A percentile compares a stretch with the other conserved stretches of the same genome.
Conservation (phyloP, 805 yeast genomes). For the Wickerhamiella domercqiae region DNA sequence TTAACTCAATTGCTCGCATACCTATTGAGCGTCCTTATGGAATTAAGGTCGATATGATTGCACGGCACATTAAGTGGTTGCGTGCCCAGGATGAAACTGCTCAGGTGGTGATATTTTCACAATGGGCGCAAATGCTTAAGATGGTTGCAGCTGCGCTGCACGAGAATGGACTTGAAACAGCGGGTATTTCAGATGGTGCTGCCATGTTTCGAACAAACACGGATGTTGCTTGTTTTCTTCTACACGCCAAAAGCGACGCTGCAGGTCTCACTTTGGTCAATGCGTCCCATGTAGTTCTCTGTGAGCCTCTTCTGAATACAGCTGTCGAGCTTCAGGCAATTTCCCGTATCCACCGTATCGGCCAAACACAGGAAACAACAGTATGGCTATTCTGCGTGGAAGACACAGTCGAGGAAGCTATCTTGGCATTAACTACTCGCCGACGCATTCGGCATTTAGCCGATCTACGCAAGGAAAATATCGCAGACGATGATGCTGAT, state of each 20-base stretch:
- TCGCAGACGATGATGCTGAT: constrained; percentile 8
- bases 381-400: constrained; percentile 86
- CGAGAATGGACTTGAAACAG: constrained; percentile 38
- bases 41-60: constrained; percentile 71
- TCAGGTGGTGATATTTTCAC: constrained; percentile 80
- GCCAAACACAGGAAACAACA: constrained; percentile 64
- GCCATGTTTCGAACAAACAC: constrained; percentile 32
- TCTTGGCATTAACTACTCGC: constrained; percentile 50
- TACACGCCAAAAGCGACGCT: constrained; percentile 65
- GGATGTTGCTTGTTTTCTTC: constrained; percentile 61
- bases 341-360: constrained; percentile 82
- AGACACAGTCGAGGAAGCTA: constrained; percentile 79
- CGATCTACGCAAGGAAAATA: constrained; percentile 8
- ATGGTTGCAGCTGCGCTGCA: constrained; percentile 52
- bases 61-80: constrained; percentile 55
- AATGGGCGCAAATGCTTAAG: constrained; percentile 63
- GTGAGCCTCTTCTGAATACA: constrained; percentile 84
- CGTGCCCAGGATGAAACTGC: constrained; percentile 40
- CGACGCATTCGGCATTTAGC: constrained; percentile 32
- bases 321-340: constrained; percentile 85
- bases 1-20: constrained; percentile 26
- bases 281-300: constrained; percentile 80
- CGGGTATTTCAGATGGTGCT: constrained; percentile 32
- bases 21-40: constrained; percentile 46
- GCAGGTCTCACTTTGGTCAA: constrained; percentile 80